Evolutionary conservation across 371 early-diverging fungal genomes (phyloP).

Genomic region (Saksenaea vasiformis): DNA sequence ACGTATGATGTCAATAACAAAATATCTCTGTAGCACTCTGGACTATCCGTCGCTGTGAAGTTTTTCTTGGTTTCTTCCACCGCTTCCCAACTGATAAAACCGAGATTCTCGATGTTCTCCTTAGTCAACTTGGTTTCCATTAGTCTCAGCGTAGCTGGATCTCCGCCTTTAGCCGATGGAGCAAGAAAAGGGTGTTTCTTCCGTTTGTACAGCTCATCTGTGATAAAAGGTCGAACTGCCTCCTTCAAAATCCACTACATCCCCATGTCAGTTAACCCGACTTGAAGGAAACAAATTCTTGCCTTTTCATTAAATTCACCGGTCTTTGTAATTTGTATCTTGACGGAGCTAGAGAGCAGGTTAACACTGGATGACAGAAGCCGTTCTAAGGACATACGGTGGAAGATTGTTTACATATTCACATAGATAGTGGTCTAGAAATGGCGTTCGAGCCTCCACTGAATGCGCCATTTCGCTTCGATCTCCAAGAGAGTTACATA

Average conservation of each 20-base stretch:
- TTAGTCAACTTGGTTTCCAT: conserved; percentile 13
- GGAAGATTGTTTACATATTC: conserved; percentile 28
- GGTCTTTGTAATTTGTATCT: conserved; percentile 13
- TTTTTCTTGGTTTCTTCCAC: conserved; percentile 1
- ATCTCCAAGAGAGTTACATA: conserved; percentile 25
- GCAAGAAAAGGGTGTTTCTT: conserved; percentile 25
- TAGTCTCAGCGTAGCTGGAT: not conserved
- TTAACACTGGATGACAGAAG: not conserved
- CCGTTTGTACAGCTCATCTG: conserved; percentile 22
- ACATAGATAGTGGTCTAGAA: conserved; percentile 21
- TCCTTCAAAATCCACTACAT: conserved; percentile 22
- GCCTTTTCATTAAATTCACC: conserved; percentile 22
- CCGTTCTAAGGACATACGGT: conserved; percentile 8
- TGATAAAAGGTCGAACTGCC: conserved; percentile 26
- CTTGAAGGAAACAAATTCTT: not conserved
- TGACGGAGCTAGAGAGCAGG: conserved; percentile 13
- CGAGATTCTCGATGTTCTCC: conserved; percentile 17
- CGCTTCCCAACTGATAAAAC: conserved; percentile 11
- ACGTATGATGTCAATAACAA: conserved; percentile 20
- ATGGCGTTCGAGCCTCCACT: conserved; percentile 28
- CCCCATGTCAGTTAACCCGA: not conserved
- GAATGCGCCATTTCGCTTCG: conserved; percentile 32
- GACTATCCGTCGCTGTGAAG: conserved; percentile 4
- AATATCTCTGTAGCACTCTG: conserved; percentile 9
- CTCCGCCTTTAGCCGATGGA: conserved; percentile 15